A percentile compares a stretch with the other conserved stretches of the same genome.
These are phyloP conservation scores for Claviceps paspali DNA, from an alignment of 2,329 filamentous ascomycete species.

Conservation along the genomic window DNA sequence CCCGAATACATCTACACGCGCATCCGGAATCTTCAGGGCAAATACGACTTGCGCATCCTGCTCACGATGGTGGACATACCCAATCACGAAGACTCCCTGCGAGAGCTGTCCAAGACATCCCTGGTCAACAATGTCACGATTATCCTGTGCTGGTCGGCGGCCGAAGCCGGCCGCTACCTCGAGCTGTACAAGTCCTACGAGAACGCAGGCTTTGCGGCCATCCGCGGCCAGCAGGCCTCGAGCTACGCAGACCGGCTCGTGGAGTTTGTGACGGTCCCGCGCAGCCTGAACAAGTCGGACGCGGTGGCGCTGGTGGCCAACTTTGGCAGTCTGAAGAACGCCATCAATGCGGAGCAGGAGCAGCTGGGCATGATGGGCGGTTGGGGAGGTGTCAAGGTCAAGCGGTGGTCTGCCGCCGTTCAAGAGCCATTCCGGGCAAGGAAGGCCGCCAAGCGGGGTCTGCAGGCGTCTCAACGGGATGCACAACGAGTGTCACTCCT, in stretches of 20 bases:
- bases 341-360: slow-evolving; percentile 76
- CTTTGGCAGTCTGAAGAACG: slow-evolving; percentile 77
- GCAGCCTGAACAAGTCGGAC: slow-evolving; percentile 88
- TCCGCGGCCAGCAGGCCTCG: slow-evolving; percentile 70
- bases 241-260: slow-evolving; percentile 76
- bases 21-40: slow-evolving; percentile 68
- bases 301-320: slow-evolving; percentile 79
- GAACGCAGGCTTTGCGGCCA: slow-evolving; percentile 63
- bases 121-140: slow-evolving; percentile 86
- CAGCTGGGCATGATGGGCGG: slow-evolving; percentile 73
- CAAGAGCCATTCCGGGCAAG: slow-evolving; percentile 71
- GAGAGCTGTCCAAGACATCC: slow-evolving; percentile 83
- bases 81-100: slow-evolving; percentile 80
- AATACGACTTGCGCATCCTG: slow-evolving; percentile 74
- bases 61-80: slow-evolving; percentile 89
- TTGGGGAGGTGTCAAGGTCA: slow-evolving; percentile 92
- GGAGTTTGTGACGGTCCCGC: slow-evolving; percentile 82
- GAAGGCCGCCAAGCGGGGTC: slow-evolving; percentile 42
- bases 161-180: slow-evolving; percentile 84
- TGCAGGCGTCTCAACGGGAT: slow-evolving; percentile 10
- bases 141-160: slow-evolving; percentile 85
- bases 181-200: slow-evolving; percentile 94
- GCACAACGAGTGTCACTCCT: slow-evolving; percentile 13
- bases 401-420: slow-evolving; percentile 67
- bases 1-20: slow-evolving; percentile 96